Evolutionary conservation across 2,329 filamentous ascomycete genomes (phyloP).

Genomic region (Zarea fungicola): DNA sequence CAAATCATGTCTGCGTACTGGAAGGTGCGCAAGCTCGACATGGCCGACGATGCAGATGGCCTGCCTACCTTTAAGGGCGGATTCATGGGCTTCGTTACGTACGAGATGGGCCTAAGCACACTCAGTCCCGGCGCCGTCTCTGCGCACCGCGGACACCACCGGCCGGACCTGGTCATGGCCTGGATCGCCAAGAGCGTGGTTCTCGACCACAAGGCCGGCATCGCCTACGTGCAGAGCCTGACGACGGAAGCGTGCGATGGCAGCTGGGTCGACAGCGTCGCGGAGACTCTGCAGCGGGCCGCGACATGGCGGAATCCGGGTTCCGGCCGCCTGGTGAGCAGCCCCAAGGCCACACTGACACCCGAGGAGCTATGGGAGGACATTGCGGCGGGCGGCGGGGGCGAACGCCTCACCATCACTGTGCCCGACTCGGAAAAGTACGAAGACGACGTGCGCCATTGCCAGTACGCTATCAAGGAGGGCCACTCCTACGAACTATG

Average conservation of each 20-base stretch:
- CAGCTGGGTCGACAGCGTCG: conserved; percentile 27
- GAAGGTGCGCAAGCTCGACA: conserved; percentile 23
- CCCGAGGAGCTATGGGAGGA: conserved; percentile 15
- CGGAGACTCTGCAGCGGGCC: conserved; percentile 28
- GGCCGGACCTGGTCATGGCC: conserved; percentile 68
- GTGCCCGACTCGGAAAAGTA: conserved; percentile 49
- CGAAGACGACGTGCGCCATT: conserved; percentile 59
- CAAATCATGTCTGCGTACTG: conserved; percentile 44
- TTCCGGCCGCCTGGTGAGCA: conserved; percentile 6
- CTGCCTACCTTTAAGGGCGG: conserved; percentile 68
- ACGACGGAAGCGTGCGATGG: conserved; percentile 22
- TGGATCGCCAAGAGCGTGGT: conserved; percentile 76
- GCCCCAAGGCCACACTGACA: neutral
- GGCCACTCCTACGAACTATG: conserved; percentile 86
- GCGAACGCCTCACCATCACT: conserved; percentile 25
- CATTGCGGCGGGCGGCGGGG: conserved; percentile 3
- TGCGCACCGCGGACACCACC: conserved; percentile 29
- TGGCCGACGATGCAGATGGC: conserved; percentile 12
- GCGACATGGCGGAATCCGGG: conserved; percentile 25
- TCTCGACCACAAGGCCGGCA: conserved; percentile 61
- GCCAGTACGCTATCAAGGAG: conserved; percentile 65
- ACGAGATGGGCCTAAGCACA: conserved; percentile 66
- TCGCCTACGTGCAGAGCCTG: conserved; percentile 56
- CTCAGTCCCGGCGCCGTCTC: conserved; percentile 26
- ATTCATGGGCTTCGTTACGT: conserved; percentile 78